phyloP scores from a whole-genome alignment of 2,329 filamentous ascomycete genomes.

The Aspergillus sp. region DNA sequence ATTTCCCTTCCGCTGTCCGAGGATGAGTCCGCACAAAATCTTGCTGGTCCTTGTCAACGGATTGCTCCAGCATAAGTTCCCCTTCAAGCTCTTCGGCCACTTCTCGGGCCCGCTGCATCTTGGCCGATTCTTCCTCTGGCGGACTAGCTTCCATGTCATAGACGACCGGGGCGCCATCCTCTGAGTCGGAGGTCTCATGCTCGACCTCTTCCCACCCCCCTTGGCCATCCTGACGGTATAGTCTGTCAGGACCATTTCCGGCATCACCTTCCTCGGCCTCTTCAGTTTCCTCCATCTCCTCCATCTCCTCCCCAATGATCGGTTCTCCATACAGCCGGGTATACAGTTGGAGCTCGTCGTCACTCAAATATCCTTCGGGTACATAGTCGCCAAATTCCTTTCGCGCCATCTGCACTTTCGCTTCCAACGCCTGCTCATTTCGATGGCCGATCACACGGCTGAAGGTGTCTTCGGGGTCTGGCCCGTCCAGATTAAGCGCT shows the following conservation, averaged over 20 bases:
- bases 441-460: conserved; percentile 21
- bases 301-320: conserved; percentile 31
- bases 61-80: conserved; percentile 35
- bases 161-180: conserved; percentile 17
- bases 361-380: conserved; percentile 59
- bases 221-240: conserved; percentile 31
- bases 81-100: conserved; percentile 32
- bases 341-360: conserved; percentile 65
- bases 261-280: conserved; percentile 20
- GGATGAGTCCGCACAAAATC: conserved; percentile 57
- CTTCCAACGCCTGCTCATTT: conserved; percentile 23
- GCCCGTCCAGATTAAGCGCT: conserved; percentile 14
- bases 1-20: conserved; percentile 64
- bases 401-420: conserved; percentile 56
- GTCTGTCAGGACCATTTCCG: conserved; percentile 22
- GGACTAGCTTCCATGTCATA: conserved; percentile 22
- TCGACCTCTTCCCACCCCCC: conserved; percentile 30
- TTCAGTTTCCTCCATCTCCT: conserved; percentile 15
- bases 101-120: conserved; percentile 27
- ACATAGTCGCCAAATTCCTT: conserved; percentile 68
- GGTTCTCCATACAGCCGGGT: conserved; percentile 73
- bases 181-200: conserved; percentile 8
- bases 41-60: conserved; percentile 30
- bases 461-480: conserved; percentile 20
- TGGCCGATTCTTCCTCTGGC: conserved; percentile 18